These are phyloP conservation scores for Mortierella sp. DNA, from an alignment of 371 early-diverging fungal species.

Conservation along the genomic window DNA sequence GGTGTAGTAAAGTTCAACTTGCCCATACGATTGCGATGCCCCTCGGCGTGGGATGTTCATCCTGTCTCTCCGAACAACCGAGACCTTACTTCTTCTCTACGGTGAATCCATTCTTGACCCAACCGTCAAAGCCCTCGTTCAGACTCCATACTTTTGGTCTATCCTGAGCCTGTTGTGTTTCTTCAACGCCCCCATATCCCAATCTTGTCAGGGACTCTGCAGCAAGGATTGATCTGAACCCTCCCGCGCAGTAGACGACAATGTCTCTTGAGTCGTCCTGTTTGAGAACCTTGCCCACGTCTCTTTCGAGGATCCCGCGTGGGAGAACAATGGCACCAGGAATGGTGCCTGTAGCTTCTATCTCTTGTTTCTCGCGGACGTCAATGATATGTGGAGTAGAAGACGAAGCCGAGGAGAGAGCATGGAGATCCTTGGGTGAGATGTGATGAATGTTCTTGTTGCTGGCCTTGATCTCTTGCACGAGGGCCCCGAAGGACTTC, in stretches of 20 bases:
- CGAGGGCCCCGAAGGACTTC: slow-evolving; percentile 48
- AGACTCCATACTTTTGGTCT: slow-evolving; percentile 35
- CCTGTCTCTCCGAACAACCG: too few species aligned
- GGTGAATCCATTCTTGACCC: slow-evolving; percentile 44
- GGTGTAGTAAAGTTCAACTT: too few species aligned
- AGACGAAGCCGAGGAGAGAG: slow-evolving; percentile 6
- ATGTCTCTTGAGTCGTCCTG: slow-evolving; percentile 53
- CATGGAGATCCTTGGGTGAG: slow-evolving; percentile 51
- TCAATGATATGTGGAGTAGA: slow-evolving; percentile 51
- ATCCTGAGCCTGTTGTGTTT: not conserved
- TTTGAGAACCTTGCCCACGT: slow-evolving; percentile 47
- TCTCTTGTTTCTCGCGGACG: slow-evolving; percentile 55
- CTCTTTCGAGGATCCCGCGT: slow-evolving; percentile 55
- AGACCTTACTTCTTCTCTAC: slow-evolving; percentile 24
- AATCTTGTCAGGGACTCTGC: slow-evolving; percentile 66
- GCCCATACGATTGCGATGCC: too few species aligned
- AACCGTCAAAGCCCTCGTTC: slow-evolving; percentile 49
- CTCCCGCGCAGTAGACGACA: slow-evolving; percentile 71
- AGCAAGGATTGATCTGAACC: slow-evolving; percentile 63
- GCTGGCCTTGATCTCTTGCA: slow-evolving; percentile 43
- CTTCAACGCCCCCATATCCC: slow-evolving; percentile 61
- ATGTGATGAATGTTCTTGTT: slow-evolving; percentile 53
- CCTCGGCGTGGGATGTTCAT: too few species aligned
- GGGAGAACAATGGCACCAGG: slow-evolving; percentile 56
- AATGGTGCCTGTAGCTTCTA: slow-evolving; percentile 53